Evolutionary conservation across 441 rosid species (phyloP), one percentile per base, ranked within the genome.

Genomic region (Gossypium trilobum): DNA sequence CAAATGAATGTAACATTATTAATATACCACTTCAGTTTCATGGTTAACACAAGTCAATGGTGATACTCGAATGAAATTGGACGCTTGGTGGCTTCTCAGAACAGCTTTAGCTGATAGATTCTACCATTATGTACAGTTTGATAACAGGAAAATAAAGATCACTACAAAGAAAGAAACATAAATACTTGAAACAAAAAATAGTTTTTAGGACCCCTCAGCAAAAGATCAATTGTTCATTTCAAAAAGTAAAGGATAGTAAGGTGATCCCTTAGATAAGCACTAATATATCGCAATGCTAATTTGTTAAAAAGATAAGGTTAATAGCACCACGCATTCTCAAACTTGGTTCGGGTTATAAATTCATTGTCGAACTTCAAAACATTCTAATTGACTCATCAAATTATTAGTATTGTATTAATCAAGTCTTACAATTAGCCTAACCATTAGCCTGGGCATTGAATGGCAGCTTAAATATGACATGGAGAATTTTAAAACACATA

Each of bases 111-210:
- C 84, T 94, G 97, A 85, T 94, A 94, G 76, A 94, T 94, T 68
- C 97, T 83, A 62, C 99, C 97, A 75, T 92, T 97, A 78, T 94
- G 97, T 60, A 94, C 99, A 65, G 94, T 88, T 97, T 94, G 87
- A 42, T 11, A 46, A 4, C 71, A 74, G 6, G 46, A 68, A 64
- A 70, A 2, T 31, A 31, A 31, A 63, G 54, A 17, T n/a, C 36
- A 25, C 16, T 44, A 27, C 22, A 60, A 71, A 72, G n/a, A 54
- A 13, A 4, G 58, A 13, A 60, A 65, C 9, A 29, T 11, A 67
- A 11, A 46, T 9, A 7, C 54, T 10, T 0, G 22, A 1, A 11
- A 0, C 1, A 0, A 39, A 19, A 10, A 4, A 17, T 17, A 8
- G 29, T 19, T 17, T 63, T 39, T 11, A 44, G 39, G 10, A 62